These are phyloP conservation scores for Salvia splendens DNA, from an alignment of 257 asterid species.

Conservation along the genomic window DNA sequence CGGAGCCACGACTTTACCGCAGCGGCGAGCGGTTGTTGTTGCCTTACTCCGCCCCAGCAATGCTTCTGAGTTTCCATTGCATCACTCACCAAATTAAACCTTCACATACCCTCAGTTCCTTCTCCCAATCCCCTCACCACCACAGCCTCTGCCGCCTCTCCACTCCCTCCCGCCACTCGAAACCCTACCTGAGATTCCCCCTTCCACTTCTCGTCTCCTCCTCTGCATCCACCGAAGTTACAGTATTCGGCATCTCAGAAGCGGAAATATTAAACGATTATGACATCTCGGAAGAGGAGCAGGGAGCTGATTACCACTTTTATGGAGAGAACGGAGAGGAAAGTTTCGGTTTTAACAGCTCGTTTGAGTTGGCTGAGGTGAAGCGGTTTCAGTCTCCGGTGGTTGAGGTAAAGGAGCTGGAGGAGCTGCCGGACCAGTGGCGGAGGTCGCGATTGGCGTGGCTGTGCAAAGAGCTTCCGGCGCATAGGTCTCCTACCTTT, in stretches of 20 bases:
- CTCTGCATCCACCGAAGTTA: slow-evolving; percentile 33
- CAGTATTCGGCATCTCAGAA: slow-evolving; percentile 25
- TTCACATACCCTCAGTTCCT: slow-evolving; percentile 22
- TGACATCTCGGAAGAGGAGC: slow-evolving; percentile 30
- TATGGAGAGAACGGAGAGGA: slow-evolving; percentile 36
- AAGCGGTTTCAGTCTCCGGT: slow-evolving; percentile 59
- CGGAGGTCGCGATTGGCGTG: slow-evolving; percentile 89
- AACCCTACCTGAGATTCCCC: slow-evolving; percentile 33
- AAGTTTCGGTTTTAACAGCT: slow-evolving; percentile 47
- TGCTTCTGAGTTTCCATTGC: slow-evolving; percentile 52
- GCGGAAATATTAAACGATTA: slow-evolving; percentile 24
- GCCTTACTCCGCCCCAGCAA: slow-evolving; percentile 37
- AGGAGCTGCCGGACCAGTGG: slow-evolving; percentile 95
- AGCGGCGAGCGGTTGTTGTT: slow-evolving; percentile 27
- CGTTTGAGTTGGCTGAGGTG: slow-evolving; percentile 62
- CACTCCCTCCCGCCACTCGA: slow-evolving; percentile 23
- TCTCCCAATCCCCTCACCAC: slow-evolving; percentile 30
- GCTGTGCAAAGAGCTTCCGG: slow-evolving; percentile 96
- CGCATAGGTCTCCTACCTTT: slow-evolving; percentile 61
- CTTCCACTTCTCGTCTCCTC: slow-evolving; percentile 29
- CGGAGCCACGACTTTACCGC: too few relatives aligned
- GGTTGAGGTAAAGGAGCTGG: slow-evolving; percentile 72
- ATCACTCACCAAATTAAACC: slow-evolving; percentile 26
- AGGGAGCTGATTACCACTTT: slow-evolving; percentile 28
- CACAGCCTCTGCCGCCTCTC: slow-evolving; percentile 39